Conservation (phyloP, 345 rosid genomes). For the Excoecaria agallocha region DNA sequence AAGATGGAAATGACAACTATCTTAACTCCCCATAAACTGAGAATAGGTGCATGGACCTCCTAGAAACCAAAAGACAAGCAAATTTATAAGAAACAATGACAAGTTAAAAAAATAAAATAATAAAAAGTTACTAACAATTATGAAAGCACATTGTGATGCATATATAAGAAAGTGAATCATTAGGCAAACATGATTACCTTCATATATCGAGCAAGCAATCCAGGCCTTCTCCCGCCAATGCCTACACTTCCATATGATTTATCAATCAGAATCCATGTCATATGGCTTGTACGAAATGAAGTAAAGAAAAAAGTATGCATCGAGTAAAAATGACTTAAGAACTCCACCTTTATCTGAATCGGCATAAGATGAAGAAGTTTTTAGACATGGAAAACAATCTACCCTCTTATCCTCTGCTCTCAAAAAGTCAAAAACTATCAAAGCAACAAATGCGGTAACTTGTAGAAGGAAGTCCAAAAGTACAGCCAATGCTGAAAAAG, state of each 20-base stretch:
- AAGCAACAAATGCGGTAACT: slow-evolving; percentile 95
- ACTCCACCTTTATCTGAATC: slow-evolving; percentile 64
- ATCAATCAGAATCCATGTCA: slow-evolving; percentile 21
- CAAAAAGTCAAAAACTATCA: slow-evolving; percentile 82
- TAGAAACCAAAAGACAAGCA: slow-evolving; percentile 29
- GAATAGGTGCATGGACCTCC: slow-evolving; percentile 87
- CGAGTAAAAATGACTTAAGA: slow-evolving; percentile 12
- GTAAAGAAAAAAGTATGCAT: neutral
- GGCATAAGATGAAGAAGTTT: slow-evolving; percentile 45
- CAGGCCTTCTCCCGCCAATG: slow-evolving; percentile 54
- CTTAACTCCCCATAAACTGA: slow-evolving; percentile 80
- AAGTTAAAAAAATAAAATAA: slow-evolving; percentile 3
- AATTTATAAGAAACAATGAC: slow-evolving; percentile 7
- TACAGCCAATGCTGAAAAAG: slow-evolving; percentile 84
- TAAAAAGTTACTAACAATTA: neutral
- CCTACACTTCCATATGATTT: slow-evolving; percentile 47
- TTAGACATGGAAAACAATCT: slow-evolving; percentile 91
- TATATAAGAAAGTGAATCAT: neutral
- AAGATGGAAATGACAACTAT: slow-evolving; percentile 66
- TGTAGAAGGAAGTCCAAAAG: slow-evolving; percentile 93
- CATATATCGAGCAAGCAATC: slow-evolving; percentile 87
- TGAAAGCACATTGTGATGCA: neutral
- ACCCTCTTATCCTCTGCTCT: slow-evolving; percentile 71
- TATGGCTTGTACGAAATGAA: neutral
- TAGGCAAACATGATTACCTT: slow-evolving; percentile 48